A percentile compares a stretch with the other conserved stretches of the same genome.
Conservation (phyloP, 176 grass and related monocot genomes). For the Themeda triandra region DNA sequence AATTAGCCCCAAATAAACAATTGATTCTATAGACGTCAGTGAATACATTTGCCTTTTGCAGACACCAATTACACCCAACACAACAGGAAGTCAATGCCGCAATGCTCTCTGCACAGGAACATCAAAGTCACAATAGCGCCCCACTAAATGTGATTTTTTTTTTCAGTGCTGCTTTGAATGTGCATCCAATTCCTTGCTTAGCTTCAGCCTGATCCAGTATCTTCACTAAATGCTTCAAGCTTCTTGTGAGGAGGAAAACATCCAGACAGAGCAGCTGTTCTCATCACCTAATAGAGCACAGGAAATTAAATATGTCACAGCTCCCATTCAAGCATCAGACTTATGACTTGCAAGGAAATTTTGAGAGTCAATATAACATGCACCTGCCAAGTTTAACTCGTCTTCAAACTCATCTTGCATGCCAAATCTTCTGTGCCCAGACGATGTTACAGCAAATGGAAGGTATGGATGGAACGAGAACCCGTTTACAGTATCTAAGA, state of each 20-base stretch:
- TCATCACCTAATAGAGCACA: slow-evolving; percentile 51
- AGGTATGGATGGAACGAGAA: slow-evolving; percentile 86
- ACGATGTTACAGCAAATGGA: slow-evolving; percentile 75
- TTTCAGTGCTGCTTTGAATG: neutral
- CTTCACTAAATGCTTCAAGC: slow-evolving; percentile 24
- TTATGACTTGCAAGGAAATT: neutral
- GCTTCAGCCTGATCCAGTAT: neutral
- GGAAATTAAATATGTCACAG: neutral
- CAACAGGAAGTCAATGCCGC: neutral
- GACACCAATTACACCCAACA: neutral
- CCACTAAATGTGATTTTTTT: neutral
- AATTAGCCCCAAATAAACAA: neutral
- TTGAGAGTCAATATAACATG: neutral
- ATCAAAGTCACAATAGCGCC: neutral
- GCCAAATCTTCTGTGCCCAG: slow-evolving; percentile 79
- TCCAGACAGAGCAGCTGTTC: slow-evolving; percentile 88
- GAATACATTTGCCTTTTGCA: neutral
- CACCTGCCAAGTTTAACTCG: slow-evolving; percentile 53
- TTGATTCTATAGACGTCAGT: neutral
- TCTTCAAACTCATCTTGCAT: slow-evolving; percentile 56
- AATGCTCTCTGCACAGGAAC: neutral
- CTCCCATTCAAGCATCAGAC: slow-evolving; percentile 14
- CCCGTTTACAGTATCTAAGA: slow-evolving; percentile 84
- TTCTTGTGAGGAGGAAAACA: slow-evolving; percentile 53
- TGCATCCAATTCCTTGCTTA: slow-evolving; percentile 10